Evolutionary conservation across 2,329 filamentous ascomycete species (phyloP).

Genomic region (Botrytis sinoallii): DNA sequence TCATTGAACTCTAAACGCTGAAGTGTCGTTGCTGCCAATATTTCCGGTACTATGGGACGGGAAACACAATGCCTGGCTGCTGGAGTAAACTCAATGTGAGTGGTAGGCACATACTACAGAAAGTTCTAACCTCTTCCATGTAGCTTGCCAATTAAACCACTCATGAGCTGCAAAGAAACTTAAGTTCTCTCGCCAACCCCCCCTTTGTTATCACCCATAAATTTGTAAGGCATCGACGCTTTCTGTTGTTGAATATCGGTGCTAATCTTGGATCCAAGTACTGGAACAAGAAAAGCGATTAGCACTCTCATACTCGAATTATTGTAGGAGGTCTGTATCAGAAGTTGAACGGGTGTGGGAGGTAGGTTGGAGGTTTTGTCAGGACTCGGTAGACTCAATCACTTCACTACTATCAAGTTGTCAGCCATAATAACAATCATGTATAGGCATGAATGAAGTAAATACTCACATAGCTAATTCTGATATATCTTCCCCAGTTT

Average conservation of each 20-base stretch:
- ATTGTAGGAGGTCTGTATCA: neutral
- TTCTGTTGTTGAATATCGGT: neutral
- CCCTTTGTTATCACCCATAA: neutral
- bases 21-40: neutral
- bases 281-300: accelerated
- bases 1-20: neutral
- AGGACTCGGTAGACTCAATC: neutral
- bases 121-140: neutral
- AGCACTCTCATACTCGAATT: too few relatives aligned
- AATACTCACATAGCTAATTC: neutral
- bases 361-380: neutral
- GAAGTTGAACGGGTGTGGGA: neutral
- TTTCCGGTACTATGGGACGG: neutral
- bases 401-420: neutral
- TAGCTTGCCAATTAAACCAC: neutral
- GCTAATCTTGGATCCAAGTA: accelerated
- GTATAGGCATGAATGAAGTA: neutral
- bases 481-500: neutral
- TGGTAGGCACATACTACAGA: accelerated
- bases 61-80: too few relatives aligned
- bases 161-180: neutral
- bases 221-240: neutral
- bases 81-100: neutral
- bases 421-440: neutral
- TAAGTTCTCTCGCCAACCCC: neutral